Evolutionary conservation across 2,329 filamentous ascomycete genomes (phyloP), one percentile per base, ranked within the genome.

Genomic region (Clarireedia sp.): DNA sequence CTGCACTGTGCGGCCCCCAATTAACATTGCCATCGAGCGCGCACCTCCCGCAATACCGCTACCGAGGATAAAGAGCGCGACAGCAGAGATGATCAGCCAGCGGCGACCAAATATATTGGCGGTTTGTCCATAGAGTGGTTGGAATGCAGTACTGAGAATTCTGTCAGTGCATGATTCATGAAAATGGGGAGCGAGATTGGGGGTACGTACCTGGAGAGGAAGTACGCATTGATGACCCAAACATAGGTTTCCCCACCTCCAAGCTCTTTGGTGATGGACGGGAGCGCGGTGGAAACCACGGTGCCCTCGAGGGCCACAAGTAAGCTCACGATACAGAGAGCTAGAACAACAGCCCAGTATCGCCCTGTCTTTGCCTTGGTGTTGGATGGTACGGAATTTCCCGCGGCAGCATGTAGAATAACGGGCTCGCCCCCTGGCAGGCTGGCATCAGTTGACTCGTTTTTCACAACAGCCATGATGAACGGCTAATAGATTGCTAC

Each of bases 41-140:
- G 51, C 16, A 16, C 44, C 33, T 19, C 33, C 44, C 12, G 21
- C 43, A 12, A 48, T 48, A 5, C 43, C 76, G 54, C 78, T 80
- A 0, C 80, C 80, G 0, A 82, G 59, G 0, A 69, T 70, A 56
- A 82, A 81, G 1, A 79, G 56, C 10, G 65, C 67, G 1, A 79
- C 70, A 2, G 74, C 65, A 5, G 64, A 49, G 0, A 79, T 66
- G 12, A 69, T 68, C 21, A 71, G 64, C 48, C 67, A 72, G 17
- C 74, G 71, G 1, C 79, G 71, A 3, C 80, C 79, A 57, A 76
- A 81, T n/a, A 81, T 70, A 53, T 80, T 72, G 10, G 74, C 71
- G 0, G 78, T 58, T 59, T 81, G 76, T 1, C 76, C 77, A 41
- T 74, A 56, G 2, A 60, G 49, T 17, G 58, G 58, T 33, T 57